Base-by-base conservation (phyloP, 1,139 yeast species). In the Candida mesenterica region DNA sequence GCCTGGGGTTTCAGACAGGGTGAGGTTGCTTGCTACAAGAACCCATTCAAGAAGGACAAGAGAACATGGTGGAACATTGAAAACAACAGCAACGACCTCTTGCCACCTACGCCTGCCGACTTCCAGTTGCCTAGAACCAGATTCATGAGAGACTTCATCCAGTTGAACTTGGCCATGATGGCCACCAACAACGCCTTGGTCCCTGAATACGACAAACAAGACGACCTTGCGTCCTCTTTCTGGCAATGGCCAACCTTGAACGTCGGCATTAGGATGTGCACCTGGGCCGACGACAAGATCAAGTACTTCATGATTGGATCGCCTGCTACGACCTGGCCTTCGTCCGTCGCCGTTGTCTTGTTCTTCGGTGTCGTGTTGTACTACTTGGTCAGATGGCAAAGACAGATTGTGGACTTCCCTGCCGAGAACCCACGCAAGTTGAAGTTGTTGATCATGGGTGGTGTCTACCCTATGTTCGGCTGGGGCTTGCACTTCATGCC, bases 1-100 rank as follows among this genome's bases (percentile, higher is more conserved):
- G 89, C 80, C 38, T 94, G 99, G 99, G 99, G 99, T 45, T 94
- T 88, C 77, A 82, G 94, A 64, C 99, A 94, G 69, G 92, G 95
- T 52, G 99, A 94, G 68, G 94, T 92, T 46, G 83, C 82, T 4
- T 94, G 99, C 65, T 69, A 79, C 57, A 82, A 79, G 50, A 73
- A 73, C 50, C 85, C 95, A 31, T 80, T 84, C 60, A 72, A 62
- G 39, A 83, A 94, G 59, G 97, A 94, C 62, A 88, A 87, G 70
- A 76, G 94, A 65, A 88, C 97, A 20, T 92, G 97, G 97, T 94
- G 98, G 97, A 92, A 90, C 62, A 73, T 94, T 55, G 99, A 94
- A 66, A 73, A 77, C 54, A 95, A 92, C 65, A 70, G 67, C 50
- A 89, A 94, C 61, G 78, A 72, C 32, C 68, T 79, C 26, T 72